These are phyloP conservation scores for Fusarium compactum DNA, from an alignment of 2,329 filamentous ascomycete species.

Conservation along the genomic window DNA sequence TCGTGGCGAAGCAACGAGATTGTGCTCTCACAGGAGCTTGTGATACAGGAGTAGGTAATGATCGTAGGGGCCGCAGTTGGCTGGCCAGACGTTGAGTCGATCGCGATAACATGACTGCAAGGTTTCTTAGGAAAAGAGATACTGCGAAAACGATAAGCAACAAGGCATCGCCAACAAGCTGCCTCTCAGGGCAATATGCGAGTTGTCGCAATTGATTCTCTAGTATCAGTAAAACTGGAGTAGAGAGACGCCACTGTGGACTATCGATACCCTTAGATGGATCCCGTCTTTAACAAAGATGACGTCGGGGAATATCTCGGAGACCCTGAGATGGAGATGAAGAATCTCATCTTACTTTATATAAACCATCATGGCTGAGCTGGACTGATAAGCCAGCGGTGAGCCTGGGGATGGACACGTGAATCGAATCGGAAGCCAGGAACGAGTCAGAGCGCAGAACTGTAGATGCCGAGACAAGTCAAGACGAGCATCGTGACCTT, in stretches of 20 bases:
- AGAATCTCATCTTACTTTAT: constrained; percentile 19
- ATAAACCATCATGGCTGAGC: constrained; percentile 12
- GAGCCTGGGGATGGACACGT: constrained; percentile 29
- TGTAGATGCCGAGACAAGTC: constrained; percentile 37
- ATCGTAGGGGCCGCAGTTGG: constrained; percentile 24
- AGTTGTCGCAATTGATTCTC: constrained; percentile 1
- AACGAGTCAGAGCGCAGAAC: constrained; percentile 8
- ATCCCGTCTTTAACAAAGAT: constrained; percentile 8
- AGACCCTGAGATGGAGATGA: constrained; percentile 17
- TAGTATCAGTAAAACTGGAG: constrained; percentile 5
- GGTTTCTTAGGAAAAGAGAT: not conserved
- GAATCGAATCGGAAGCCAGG: constrained; percentile 13
- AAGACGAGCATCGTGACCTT: constrained; percentile 31
- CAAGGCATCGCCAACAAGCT: constrained; percentile 22
- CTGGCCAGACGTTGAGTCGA: constrained; percentile 27
- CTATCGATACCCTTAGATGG: constrained; percentile 7
- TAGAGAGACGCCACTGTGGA: constrained; percentile 25
- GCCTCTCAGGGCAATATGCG: constrained; percentile 3
- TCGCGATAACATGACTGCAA: constrained; percentile 33
- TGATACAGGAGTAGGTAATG: constrained; percentile 4
- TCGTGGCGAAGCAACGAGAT: constrained; percentile 25
- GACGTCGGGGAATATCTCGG: constrained; percentile 37
- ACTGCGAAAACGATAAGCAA: not conserved
- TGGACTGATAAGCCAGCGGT: constrained; percentile 25
- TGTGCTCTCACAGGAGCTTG: constrained; percentile 23